These are phyloP conservation scores for Plenodomus tracheiphilus DNA, from an alignment of 2,329 filamentous ascomycete species.

Conservation along the genomic window DNA sequence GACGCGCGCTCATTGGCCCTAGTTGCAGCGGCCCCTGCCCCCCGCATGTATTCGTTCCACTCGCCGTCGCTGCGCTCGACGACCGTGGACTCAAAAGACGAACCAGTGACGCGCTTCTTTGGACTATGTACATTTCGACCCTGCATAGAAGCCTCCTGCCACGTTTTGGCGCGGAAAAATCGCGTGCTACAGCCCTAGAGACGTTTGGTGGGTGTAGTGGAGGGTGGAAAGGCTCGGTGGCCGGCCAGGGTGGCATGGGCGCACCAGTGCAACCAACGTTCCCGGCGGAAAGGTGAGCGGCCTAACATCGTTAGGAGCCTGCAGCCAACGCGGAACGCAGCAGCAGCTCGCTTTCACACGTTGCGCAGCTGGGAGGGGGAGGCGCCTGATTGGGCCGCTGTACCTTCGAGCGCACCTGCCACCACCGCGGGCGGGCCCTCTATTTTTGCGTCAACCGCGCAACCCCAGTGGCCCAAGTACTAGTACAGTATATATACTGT, in stretches of 20 bases:
- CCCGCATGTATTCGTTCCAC: conserved; percentile 26
- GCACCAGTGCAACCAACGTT: conserved; percentile 17
- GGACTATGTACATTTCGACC: conserved; percentile 22
- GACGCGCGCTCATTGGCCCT: conserved; percentile 15
- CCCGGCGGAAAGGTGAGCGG: conserved; percentile 28
- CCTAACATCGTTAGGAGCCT: conserved; percentile 22
- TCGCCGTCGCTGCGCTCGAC: not conserved
- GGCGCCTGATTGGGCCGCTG: conserved; percentile 1
- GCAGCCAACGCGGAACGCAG: conserved; percentile 28
- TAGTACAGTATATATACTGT: too few species aligned
- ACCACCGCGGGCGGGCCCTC: conserved; percentile 2
- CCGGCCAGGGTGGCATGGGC: conserved; percentile 20
- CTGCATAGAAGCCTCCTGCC: conserved; percentile 30
- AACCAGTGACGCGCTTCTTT: conserved; percentile 32
- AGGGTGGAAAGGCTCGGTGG: conserved; percentile 21
- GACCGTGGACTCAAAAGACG: conserved; percentile 9
- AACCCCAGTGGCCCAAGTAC: too few species aligned
- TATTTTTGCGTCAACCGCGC: conserved; percentile 34
- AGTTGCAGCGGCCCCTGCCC: conserved; percentile 19
- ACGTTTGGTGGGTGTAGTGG: conserved; percentile 23
- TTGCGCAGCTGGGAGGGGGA: not conserved
- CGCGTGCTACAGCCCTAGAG: conserved; percentile 37
- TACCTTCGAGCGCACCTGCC: too few species aligned
- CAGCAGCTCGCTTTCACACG: too few species aligned
- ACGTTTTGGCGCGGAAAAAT: conserved; percentile 38